phyloP scores from a whole-genome alignment of 495 filamentous ascomycete genomes.

The Xylaria grammica region DNA sequence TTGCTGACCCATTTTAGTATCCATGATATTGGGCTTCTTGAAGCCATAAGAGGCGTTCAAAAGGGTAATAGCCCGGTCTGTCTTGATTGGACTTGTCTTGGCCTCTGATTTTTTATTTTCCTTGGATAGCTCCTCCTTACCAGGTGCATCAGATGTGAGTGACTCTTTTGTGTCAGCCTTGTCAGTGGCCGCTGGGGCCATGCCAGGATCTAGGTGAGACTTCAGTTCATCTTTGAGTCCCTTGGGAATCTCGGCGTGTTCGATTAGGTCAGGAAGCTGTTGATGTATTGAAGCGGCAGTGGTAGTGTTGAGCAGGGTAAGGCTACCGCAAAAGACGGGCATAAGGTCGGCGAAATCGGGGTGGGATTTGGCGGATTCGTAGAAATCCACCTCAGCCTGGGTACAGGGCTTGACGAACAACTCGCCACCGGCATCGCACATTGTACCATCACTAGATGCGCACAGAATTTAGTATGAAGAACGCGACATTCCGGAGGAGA shows the following conservation, averaged over 20 bases:
- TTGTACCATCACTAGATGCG: slow-evolving; percentile 78
- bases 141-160: slow-evolving; percentile 28
- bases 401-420: slow-evolving; percentile 97
- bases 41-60: slow-evolving; percentile 86
- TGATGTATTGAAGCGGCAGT: slow-evolving; percentile 56
- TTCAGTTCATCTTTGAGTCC: slow-evolving; percentile 46
- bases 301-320: slow-evolving; percentile 58
- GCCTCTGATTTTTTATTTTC: slow-evolving; percentile 43
- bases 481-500: neutral
- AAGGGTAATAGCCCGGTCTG: slow-evolving; percentile 80
- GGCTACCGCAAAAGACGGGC: slow-evolving; percentile 82
- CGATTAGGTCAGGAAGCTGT: slow-evolving; percentile 52
- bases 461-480: slow-evolving; percentile 22
- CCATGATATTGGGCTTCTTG: slow-evolving; percentile 87
- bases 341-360: slow-evolving; percentile 77
- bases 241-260: slow-evolving; percentile 50
- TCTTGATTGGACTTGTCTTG: slow-evolving; percentile 64
- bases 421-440: slow-evolving; percentile 81
- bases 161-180: slow-evolving; percentile 30
- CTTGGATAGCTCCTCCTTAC: slow-evolving; percentile 23
- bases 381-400: slow-evolving; percentile 84
- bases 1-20: slow-evolving; percentile 86
- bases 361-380: slow-evolving; percentile 75
- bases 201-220: slow-evolving; percentile 34
- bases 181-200: slow-evolving; percentile 18